Conservation (phyloP, 306 rosid genomes). For the Acacia crassicarpa region DNA sequence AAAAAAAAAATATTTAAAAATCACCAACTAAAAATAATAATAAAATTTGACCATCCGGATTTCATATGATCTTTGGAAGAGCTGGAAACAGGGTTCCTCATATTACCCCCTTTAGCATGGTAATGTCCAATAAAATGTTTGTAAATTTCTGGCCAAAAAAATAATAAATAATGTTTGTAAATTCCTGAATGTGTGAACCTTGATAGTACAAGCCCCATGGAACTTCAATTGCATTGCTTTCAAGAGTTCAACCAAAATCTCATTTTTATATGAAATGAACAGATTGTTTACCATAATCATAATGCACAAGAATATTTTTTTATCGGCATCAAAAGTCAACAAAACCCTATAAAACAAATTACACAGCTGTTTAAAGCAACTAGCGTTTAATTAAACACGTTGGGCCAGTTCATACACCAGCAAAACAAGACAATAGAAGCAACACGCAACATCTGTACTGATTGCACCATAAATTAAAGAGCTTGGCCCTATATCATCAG, state of each 20-base stretch:
- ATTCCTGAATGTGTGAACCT: too few relatives aligned
- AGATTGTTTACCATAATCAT: neutral
- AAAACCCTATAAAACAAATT: slow-evolving; percentile 6
- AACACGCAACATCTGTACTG: slow-evolving; percentile 4
- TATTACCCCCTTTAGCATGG: too few relatives aligned
- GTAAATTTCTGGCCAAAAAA: too few relatives aligned
- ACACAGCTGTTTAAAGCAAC: slow-evolving; percentile 3
- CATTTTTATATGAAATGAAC: neutral
- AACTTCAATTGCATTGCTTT: too few relatives aligned
- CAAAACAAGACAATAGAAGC: neutral
- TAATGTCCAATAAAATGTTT: too few relatives aligned
- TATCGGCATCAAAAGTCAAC: slow-evolving; percentile 9
- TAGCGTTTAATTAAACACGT: slow-evolving; percentile 25
- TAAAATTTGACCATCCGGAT: too few relatives aligned
- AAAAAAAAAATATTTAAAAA: too few relatives aligned
- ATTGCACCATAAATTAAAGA: slow-evolving; percentile 28
- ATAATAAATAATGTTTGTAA: too few relatives aligned
- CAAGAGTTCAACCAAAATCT: neutral
- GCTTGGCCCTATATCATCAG: slow-evolving; percentile 41
- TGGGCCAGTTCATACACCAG: slow-evolving; percentile 27
- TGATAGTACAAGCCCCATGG: too few relatives aligned
- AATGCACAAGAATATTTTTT: neutral
- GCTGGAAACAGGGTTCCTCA: too few relatives aligned
- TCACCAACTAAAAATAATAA: too few relatives aligned
- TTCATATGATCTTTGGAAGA: too few relatives aligned